Evolutionary conservation across 441 rosid genomes (phyloP).

Genomic region (Arabidopsis hybrid): DNA sequence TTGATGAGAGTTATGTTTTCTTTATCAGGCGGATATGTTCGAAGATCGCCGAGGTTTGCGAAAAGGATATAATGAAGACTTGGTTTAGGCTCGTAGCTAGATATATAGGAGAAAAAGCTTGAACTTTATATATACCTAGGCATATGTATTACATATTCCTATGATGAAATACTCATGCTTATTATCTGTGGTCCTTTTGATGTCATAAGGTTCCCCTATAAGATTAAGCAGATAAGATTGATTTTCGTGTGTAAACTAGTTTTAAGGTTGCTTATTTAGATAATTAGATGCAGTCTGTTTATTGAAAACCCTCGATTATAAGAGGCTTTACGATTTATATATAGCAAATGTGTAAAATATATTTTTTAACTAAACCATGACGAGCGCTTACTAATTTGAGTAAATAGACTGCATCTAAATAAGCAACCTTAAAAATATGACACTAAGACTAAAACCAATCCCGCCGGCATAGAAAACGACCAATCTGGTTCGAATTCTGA

Average conservation of each 20-base stretch:
- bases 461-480: neutral
- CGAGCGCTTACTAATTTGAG: neutral
- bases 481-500: neutral
- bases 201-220: neutral
- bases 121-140: conserved; percentile 14
- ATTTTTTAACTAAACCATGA: neutral
- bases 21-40: conserved; percentile 30
- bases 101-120: conserved; percentile 16
- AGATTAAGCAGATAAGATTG: neutral
- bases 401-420: too few species aligned
- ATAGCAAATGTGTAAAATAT: neutral
- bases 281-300: conserved; percentile 17
- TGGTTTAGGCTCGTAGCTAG: conserved; percentile 19
- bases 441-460: neutral
- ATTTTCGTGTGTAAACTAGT: conserved; percentile 1
- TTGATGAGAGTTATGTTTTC: neutral
- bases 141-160: conserved; percentile 4
- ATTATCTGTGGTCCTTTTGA: conserved; percentile 2
- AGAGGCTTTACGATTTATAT: neutral
- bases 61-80: conserved; percentile 34
- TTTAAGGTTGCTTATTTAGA: conserved; percentile 24
- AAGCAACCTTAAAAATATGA: too few species aligned
- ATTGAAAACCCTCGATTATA: neutral
- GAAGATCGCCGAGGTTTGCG: conserved; percentile 40
- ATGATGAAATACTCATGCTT: conserved; percentile 5